Evolutionary conservation across 2,329 filamentous ascomycete genomes (phyloP), one percentile per base, ranked within the genome.

Genomic region (Monosporascus sp.): DNA sequence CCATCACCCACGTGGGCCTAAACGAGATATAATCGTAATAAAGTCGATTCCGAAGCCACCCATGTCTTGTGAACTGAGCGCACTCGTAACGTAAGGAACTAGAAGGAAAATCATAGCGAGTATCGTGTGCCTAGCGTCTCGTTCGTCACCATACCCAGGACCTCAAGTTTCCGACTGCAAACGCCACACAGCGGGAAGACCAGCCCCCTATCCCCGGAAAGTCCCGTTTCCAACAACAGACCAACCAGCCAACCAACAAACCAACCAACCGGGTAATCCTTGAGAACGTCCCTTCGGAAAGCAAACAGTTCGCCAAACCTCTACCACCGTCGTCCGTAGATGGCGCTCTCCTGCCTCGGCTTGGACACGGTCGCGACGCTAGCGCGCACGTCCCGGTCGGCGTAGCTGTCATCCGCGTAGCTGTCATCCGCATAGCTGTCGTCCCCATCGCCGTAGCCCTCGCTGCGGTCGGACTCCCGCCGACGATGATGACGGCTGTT

Each of bases 281-380:
- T 35, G 14, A 11, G 11, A 14, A 17, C 45, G 37, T 22, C 22
- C 27, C 43, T 20, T 43, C 38, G 18, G 27, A 37, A 24, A 8
- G 18, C 6, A 5, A 14, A 14, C 11, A 31, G 31, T 38, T 50
- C 35, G 18, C 18, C 17, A 4, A 20, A 31, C 45, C 60, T 54
- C 60, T 54, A 75, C 74, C 73, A 77, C 48, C 74, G 61, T 15
- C 74, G 63, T 17, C 72, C 74, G 55, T 73, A 77, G 24, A 73
- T 60, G n/a, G 62, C 63, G 48, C 64, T 71, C 58, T 75, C 72
- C 55, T 68, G 58, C 55, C 72, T 65, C 57, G 31, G 37, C 35
- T 47, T 9, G 48, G 44, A 41, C 48, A 55, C 57, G 15, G 48
- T 45, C 2, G 58, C 49, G 6, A 58, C 48, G 2, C 52, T 48